phyloP scores from a whole-genome alignment of 352 stramenopile species.

The Phytophthora litchii region DNA sequence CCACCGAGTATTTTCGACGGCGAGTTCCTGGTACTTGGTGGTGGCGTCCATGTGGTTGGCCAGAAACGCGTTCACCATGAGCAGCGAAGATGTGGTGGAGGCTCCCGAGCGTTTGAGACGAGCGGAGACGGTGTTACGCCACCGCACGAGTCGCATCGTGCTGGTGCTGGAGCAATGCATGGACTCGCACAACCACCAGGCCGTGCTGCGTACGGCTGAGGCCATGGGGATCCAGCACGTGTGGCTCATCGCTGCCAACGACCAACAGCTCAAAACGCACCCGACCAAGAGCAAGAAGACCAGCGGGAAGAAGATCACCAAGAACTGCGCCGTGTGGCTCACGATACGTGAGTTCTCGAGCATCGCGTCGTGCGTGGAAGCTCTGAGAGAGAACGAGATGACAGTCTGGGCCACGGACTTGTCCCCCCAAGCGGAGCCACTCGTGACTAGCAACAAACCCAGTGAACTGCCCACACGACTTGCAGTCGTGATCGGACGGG shows the following conservation, averaged over 20 bases:
- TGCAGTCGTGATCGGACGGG: constrained; percentile 93
- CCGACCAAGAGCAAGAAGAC: constrained; percentile 29
- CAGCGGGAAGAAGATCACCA: constrained; percentile 79
- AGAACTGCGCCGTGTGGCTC: constrained; percentile 86
- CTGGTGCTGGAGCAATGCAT: constrained; percentile 84
- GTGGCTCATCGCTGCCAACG: constrained; percentile 76
- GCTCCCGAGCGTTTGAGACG: constrained; percentile 66
- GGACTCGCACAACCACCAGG: constrained; percentile 89
- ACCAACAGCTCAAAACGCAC: constrained; percentile 70
- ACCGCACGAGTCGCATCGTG: constrained; percentile 70
- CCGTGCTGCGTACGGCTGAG: constrained; percentile 92
- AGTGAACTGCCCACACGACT: constrained; percentile 82
- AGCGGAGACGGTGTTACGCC: constrained; percentile 67
- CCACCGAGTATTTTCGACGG: constrained; percentile 7
- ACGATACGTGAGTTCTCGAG: constrained; percentile 85
- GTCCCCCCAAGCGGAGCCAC: constrained; percentile 66
- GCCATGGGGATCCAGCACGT: constrained; percentile 94
- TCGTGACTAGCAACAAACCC: constrained; percentile 49
- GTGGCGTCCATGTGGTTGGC: neutral
- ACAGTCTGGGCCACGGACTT: constrained; percentile 93
- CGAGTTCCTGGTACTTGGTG: no score
- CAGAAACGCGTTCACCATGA: constrained; percentile 15
- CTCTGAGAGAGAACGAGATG: constrained; percentile 62
- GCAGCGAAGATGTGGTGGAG: constrained; percentile 10
- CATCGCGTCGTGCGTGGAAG: constrained; percentile 80